A percentile compares a stretch with the other conserved stretches of the same genome.
Conservation (phyloP, 2,329 filamentous ascomycete species). For the Plenodomus tracheiphilus region DNA sequence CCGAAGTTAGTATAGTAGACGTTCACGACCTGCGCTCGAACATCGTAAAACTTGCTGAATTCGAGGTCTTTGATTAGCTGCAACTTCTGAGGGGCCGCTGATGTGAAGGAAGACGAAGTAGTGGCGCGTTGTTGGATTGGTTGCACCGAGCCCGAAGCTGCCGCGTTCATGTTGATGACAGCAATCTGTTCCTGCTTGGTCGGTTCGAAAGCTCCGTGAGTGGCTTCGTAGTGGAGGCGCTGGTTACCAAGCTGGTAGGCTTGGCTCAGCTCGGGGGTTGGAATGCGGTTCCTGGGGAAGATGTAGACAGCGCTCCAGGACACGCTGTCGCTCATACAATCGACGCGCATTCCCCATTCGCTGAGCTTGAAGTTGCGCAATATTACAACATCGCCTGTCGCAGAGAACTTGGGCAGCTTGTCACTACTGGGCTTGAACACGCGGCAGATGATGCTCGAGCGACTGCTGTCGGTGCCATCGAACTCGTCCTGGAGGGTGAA, state of each 20-base stretch:
- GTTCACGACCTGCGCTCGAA: constrained; percentile 73
- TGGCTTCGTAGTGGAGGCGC: constrained; percentile 10
- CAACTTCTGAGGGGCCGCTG: constrained; percentile 33
- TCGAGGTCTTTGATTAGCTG: constrained; percentile 66
- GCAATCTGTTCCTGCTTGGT: constrained; percentile 26
- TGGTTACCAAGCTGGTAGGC: constrained; percentile 22
- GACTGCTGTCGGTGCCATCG: constrained; percentile 12
- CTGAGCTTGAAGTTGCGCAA: constrained; percentile 48
- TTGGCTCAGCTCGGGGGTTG: constrained; percentile 20
- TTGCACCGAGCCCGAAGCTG: constrained; percentile 15
- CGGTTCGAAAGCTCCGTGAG: constrained; percentile 7
- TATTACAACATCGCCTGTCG: constrained; percentile 66
- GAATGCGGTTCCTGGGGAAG: constrained; percentile 23
- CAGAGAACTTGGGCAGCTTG: constrained; percentile 49
- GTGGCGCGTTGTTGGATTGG: constrained; percentile 21
- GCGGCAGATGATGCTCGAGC: constrained; percentile 25
- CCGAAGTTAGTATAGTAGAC: constrained; percentile 48
- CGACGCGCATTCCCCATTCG: constrained; percentile 18
- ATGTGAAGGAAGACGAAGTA: constrained; percentile 4
- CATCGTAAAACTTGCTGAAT: constrained; percentile 63
- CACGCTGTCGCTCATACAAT: constrained; percentile 10
- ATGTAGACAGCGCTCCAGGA: constrained; percentile 10
- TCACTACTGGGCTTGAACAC: constrained; percentile 24
- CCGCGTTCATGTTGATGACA: constrained; percentile 27
- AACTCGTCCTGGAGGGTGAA: constrained; percentile 48